Percentiles rank a stretch among this genome's conserved stretches.
phyloP scores from a whole-genome alignment of 495 filamentous ascomycete species.

The Hypoxylon fragiforme region DNA sequence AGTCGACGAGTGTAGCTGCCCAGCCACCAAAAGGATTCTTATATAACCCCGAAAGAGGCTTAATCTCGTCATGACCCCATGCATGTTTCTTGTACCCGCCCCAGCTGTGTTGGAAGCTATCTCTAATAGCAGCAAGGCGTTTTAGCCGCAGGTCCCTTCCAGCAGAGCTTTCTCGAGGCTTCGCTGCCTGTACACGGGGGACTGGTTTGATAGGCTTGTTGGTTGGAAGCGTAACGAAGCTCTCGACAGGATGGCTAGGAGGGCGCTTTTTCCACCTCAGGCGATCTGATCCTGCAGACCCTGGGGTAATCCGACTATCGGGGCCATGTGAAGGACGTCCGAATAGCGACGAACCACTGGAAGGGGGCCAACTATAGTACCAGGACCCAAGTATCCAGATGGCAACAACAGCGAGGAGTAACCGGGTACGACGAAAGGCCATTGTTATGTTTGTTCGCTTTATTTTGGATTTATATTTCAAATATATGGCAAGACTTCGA shows the following conservation, averaged over 20 bases:
- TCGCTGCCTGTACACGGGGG: slow-evolving; percentile 69
- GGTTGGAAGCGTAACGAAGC: slow-evolving; percentile 71
- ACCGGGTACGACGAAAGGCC: slow-evolving; percentile 34
- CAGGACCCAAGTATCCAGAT: slow-evolving; percentile 36
- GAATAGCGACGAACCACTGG: slow-evolving; percentile 13
- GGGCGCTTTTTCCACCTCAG: slow-evolving; percentile 33
- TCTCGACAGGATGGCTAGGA: slow-evolving; percentile 54
- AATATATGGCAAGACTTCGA: slow-evolving; percentile 20
- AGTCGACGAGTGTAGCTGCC: slow-evolving; percentile 84
- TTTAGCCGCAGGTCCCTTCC: slow-evolving; percentile 38
- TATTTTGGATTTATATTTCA: not conserved
- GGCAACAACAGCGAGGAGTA: slow-evolving; percentile 34
- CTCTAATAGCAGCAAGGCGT: slow-evolving; percentile 63
- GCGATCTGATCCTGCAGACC: slow-evolving; percentile 5
- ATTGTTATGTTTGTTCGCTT: slow-evolving; percentile 14
- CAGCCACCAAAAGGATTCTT: slow-evolving; percentile 78
- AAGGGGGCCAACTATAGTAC: slow-evolving; percentile 35
- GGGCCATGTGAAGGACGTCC: slow-evolving; percentile 11
- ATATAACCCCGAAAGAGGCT: slow-evolving; percentile 59
- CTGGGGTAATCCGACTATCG: slow-evolving; percentile 1
- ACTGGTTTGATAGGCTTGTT: slow-evolving; percentile 60
- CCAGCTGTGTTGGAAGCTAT: slow-evolving; percentile 73
- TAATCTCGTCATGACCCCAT: slow-evolving; percentile 77
- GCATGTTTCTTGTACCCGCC: slow-evolving; percentile 73
- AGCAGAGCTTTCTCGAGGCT: slow-evolving; percentile 34